These are phyloP conservation scores for Plasmodium reichenowi DNA, from an alignment of 169 alveolate species.

Conservation along the genomic window DNA sequence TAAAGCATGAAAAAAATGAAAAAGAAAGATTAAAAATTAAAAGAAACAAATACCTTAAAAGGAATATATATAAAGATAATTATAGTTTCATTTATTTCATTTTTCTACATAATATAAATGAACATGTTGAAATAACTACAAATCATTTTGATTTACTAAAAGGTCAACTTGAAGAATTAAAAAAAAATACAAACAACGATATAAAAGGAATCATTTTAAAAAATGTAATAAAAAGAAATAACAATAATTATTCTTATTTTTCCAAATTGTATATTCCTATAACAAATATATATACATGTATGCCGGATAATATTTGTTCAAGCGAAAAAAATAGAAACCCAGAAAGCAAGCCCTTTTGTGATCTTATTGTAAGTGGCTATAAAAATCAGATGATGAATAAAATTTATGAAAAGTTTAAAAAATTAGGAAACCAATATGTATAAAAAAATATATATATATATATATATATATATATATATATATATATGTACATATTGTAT, in stretches of 20 bases:
- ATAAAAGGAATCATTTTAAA: slow-evolving; percentile 49
- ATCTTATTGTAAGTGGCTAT: slow-evolving; percentile 28
- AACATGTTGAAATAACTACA: slow-evolving; percentile 35
- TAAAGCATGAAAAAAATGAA: slow-evolving; percentile 39
- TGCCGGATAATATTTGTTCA: slow-evolving; percentile 7
- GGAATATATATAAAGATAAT: neutral
- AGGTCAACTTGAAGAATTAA: slow-evolving; percentile 47
- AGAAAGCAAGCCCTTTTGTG: slow-evolving; percentile 3
- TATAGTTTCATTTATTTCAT: slow-evolving; percentile 51
- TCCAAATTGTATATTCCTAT: slow-evolving; percentile 33
- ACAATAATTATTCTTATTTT: neutral
- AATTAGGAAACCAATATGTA: slow-evolving; percentile 25
- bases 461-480: neutral
- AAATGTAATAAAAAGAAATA: slow-evolving; percentile 16
- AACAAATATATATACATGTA: slow-evolving; percentile 31
- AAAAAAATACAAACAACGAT: slow-evolving; percentile 31
- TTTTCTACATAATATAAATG: slow-evolving; percentile 52
- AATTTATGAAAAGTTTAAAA: slow-evolving; percentile 63
- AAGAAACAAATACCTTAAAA: slow-evolving; percentile 16
- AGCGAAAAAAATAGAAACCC: neutral
- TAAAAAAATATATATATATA: neutral
- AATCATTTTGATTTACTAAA: slow-evolving; percentile 37
- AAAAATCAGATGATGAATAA: slow-evolving; percentile 48
- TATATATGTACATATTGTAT: too few species aligned
- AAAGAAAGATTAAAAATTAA: slow-evolving; percentile 43